Percentiles rank a stretch among this genome's conserved stretches.
Evolutionary conservation across 2,329 filamentous ascomycete genomes (phyloP).

Genomic region (Trichoderma lentiforme): DNA sequence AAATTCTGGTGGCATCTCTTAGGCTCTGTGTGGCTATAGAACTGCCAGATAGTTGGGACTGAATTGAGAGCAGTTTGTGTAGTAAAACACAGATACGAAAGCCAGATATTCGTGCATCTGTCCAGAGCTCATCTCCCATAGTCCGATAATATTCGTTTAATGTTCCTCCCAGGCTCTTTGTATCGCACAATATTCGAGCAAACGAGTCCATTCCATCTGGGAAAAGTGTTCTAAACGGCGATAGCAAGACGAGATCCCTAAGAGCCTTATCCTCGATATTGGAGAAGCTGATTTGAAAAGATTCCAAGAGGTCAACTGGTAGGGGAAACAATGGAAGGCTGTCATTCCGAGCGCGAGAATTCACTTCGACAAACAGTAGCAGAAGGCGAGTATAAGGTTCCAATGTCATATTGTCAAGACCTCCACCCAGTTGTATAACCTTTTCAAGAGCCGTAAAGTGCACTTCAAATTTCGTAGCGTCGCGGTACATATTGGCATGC

Average conservation of each 20-base stretch:
- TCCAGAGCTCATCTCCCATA: background rate
- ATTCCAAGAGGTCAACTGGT: background rate
- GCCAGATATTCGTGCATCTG: background rate
- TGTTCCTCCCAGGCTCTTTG: background rate
- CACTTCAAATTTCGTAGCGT: background rate
- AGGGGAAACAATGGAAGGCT: background rate
- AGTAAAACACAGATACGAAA: background rate
- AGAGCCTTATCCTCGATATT: background rate
- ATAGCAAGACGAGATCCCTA: background rate
- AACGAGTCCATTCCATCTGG: background rate
- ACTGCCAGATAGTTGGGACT: background rate
- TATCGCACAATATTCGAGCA: background rate
- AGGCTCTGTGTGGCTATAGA: background rate
- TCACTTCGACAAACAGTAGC: background rate
- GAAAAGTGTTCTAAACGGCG: background rate
- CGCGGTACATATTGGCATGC: background rate
- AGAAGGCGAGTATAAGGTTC: background rate
- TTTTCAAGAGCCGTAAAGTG: background rate
- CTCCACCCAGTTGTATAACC: background rate
- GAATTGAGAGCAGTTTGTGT: background rate
- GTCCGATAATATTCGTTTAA: background rate
- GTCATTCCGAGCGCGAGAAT: background rate
- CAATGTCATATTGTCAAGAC: background rate
- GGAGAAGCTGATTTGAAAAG: background rate
- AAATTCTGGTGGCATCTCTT: background rate